A percentile compares a stretch with the other conserved stretches of the same genome.
phyloP scores from a whole-genome alignment of 768 basidiomycete genomes.

The Botryobasidium botryosum region DNA sequence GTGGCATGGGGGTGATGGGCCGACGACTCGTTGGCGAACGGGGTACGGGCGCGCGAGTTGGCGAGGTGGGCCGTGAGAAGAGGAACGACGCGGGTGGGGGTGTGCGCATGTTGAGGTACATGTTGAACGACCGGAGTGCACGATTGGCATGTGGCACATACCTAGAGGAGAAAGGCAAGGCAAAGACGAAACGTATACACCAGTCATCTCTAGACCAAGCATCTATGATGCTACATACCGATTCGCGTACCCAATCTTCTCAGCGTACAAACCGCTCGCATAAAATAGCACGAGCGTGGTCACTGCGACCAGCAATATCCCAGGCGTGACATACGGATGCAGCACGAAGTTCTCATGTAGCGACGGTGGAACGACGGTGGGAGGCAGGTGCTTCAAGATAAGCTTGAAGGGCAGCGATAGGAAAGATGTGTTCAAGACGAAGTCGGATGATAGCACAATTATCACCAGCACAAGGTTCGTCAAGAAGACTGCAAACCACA shows the following conservation, averaged over 20 bases:
- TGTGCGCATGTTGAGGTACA: constrained; percentile 88
- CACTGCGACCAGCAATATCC: constrained; percentile 69
- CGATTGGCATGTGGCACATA: constrained; percentile 94
- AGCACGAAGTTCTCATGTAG: not conserved
- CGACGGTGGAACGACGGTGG: constrained; percentile 6
- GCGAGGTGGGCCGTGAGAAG: constrained; percentile 10
- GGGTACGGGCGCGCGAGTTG: constrained; percentile 45
- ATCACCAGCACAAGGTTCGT: constrained; percentile 49
- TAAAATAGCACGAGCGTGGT: constrained; percentile 90
- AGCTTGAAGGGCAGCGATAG: constrained; percentile 20
- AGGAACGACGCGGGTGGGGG: constrained; percentile 43
- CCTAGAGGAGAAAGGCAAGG: constrained; percentile 26
- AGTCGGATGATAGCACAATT: constrained; percentile 55
- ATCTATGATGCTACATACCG: constrained; percentile 36
- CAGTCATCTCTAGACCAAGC: too few species aligned
- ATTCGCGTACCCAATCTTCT: constrained; percentile 94
- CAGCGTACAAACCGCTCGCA: constrained; percentile 87
- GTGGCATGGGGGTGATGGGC: constrained; percentile 68
- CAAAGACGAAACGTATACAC: constrained; percentile 5
- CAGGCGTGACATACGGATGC: constrained; percentile 53
- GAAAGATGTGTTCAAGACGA: constrained; percentile 52
- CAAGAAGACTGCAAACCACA: constrained; percentile 46
- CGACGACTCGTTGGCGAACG: constrained; percentile 22
- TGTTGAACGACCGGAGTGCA: constrained; percentile 82
- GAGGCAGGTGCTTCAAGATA: constrained; percentile 7